A percentile compares a stretch with the other conserved stretches of the same genome.
These are phyloP conservation scores for Phytopythium cucurbitacearum DNA, from an alignment of 352 stramenopile genomes.

Conservation along the genomic window DNA sequence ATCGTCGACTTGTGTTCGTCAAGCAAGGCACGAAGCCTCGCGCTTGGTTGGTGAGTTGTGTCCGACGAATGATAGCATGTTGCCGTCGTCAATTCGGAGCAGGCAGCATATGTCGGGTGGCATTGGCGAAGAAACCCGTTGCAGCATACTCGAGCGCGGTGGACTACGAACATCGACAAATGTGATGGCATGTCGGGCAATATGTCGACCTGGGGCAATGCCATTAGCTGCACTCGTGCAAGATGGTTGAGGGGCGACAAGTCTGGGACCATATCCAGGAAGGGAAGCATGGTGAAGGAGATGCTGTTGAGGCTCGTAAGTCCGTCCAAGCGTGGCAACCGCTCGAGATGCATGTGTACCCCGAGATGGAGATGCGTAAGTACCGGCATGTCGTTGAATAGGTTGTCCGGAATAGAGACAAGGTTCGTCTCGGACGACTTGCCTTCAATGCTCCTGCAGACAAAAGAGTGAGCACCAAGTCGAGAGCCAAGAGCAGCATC, in stretches of 20 bases:
- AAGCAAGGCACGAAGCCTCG: neutral
- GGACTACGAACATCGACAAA: constrained; percentile 7
- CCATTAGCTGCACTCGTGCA: constrained; percentile 7
- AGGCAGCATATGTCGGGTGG: neutral
- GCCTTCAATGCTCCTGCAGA: constrained; percentile 7
- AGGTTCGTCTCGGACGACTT: constrained; percentile 3
- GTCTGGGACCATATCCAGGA: constrained; percentile 1
- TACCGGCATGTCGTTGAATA: constrained; percentile 11
- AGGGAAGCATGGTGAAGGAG: neutral
- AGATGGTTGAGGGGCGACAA: constrained; percentile 5
- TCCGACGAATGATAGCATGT: neutral
- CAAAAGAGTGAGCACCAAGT: neutral
- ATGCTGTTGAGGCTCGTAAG: constrained; percentile 10
- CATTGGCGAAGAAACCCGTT: constrained; percentile 15
- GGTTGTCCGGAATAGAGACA: constrained; percentile 2
- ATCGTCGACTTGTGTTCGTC: neutral
- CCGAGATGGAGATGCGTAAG: constrained; percentile 13
- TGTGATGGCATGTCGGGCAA: constrained; percentile 9
- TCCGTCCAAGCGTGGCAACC: constrained; percentile 9
- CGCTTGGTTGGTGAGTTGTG: neutral
- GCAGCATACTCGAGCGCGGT: constrained; percentile 9
- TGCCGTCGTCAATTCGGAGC: neutral
- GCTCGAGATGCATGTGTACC: neutral
- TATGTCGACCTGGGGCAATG: neutral
- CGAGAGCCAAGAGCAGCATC: neutral